Conservation (phyloP, 2,329 filamentous ascomycete species). For the Coniochaeta sp. region DNA sequence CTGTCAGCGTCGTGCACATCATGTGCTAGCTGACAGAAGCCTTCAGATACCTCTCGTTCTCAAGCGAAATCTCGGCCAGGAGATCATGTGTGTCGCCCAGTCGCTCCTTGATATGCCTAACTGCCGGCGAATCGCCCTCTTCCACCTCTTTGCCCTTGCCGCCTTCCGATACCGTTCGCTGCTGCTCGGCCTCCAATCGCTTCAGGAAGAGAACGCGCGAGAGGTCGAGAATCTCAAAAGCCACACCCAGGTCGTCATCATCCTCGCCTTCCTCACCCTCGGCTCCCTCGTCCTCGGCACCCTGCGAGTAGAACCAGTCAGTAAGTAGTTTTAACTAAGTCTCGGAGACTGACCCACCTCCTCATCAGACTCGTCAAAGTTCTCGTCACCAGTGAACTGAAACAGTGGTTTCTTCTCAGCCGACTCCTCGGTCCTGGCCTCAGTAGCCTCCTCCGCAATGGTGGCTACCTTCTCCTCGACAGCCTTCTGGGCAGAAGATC, state of each 20-base stretch:
- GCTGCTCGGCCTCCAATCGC: conserved; percentile 33
- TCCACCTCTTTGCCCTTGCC: conserved; percentile 33
- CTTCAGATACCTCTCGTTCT: conserved; percentile 67
- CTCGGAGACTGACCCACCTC: conserved; percentile 33
- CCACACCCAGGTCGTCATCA: conserved; percentile 67
- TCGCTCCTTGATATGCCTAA: conserved; percentile 68
- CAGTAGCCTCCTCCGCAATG: conserved; percentile 14
- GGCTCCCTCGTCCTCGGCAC: conserved; percentile 18
- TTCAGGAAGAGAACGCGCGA: conserved; percentile 60
- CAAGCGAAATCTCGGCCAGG: conserved; percentile 91
- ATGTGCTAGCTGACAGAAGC: conserved; percentile 1
- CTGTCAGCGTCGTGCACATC: conserved; percentile 47
- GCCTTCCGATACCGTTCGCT: conserved; percentile 27
- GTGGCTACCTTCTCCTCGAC: conserved; percentile 16
- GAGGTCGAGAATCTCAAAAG: conserved; percentile 80
- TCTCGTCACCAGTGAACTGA: conserved; percentile 90
- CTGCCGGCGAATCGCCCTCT: conserved; percentile 21
- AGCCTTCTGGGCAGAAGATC: conserved; percentile 24
- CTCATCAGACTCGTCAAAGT: conserved; percentile 78
- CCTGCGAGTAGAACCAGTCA: conserved; percentile 25
- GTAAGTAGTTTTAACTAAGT: not conserved
- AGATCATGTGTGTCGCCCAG: conserved; percentile 91
- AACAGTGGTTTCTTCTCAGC: conserved; percentile 69
- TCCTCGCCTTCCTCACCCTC: conserved; percentile 47
- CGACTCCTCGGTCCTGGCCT: conserved; percentile 36